Percentiles rank a stretch among this genome's conserved stretches.
Evolutionary conservation across 768 basidiomycete species (phyloP).

Genomic region (Lentinula lateritia): DNA sequence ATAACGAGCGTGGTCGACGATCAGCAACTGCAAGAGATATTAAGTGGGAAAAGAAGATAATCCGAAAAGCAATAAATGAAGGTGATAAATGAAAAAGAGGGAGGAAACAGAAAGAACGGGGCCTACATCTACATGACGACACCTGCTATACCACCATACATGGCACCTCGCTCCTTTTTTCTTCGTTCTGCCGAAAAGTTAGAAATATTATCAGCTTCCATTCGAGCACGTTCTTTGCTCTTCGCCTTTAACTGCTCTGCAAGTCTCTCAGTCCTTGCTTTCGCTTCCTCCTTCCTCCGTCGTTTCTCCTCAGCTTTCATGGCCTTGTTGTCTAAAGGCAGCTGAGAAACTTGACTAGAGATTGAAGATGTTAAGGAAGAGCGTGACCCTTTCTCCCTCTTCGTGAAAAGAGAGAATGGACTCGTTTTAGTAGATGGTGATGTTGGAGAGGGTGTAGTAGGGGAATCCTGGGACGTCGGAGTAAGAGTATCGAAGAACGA

Average conservation of each 20-base stretch:
- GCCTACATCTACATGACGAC: conserved; percentile 28
- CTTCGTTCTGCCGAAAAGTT: conserved; percentile 19
- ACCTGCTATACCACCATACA: conserved; percentile 18
- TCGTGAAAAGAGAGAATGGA: conserved; percentile 19
- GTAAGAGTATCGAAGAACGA: not conserved
- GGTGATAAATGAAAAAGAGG: conserved; percentile 10
- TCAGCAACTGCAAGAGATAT: not conserved
- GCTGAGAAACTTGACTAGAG: conserved; percentile 12
- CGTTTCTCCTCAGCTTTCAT: conserved; percentile 37
- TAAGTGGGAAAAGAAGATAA: not conserved
- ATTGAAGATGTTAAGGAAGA: conserved; percentile 10
- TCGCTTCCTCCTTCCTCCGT: conserved; percentile 31
- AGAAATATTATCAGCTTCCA: conserved; percentile 24
- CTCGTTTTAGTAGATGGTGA: conserved; percentile 12
- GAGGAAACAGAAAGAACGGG: conserved; percentile 7
- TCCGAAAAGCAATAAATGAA: not conserved
- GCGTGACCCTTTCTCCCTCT: conserved; percentile 12
- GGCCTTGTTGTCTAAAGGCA: conserved; percentile 34
- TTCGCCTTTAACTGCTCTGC: conserved; percentile 40
- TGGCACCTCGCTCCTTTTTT: conserved; percentile 10
- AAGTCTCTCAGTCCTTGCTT: conserved; percentile 34
- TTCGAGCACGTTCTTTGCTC: conserved; percentile 22
- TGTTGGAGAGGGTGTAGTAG: not conserved
- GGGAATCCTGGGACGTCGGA: not conserved
- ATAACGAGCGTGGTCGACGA: not conserved